Evolutionary conservation across 257 asterid genomes (phyloP).

Genomic region (Gentiana dahurica): DNA sequence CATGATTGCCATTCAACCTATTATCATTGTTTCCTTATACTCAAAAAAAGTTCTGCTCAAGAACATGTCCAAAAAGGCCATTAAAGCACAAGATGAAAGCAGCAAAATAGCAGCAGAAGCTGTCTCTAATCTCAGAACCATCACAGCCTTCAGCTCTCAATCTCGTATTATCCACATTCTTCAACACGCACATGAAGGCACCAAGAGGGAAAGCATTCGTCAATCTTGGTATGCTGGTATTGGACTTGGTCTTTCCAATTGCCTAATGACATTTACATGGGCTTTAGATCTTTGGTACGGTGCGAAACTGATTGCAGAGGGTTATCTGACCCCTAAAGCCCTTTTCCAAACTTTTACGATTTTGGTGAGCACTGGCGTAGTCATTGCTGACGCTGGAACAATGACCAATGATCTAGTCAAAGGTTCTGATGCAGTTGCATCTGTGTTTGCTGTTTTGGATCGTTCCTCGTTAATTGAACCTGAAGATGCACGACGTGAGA

Average conservation of each 20-base stretch:
- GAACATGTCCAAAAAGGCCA: conserved; percentile 65
- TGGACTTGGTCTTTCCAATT: conserved; percentile 76
- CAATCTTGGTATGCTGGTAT: conserved; percentile 92
- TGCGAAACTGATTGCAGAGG: conserved; percentile 57
- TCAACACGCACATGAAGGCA: conserved; percentile 64
- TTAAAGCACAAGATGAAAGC: conserved; percentile 70
- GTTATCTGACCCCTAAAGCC: conserved; percentile 49
- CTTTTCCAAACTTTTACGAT: conserved; percentile 75
- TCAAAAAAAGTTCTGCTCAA: conserved; percentile 56
- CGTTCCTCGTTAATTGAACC: conserved; percentile 72
- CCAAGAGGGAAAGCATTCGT: conserved; percentile 53
- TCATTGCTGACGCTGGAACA: conserved; percentile 80
- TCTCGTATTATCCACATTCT: conserved; percentile 68
- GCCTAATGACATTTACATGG: conserved; percentile 77
- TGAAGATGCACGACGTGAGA: conserved; percentile 43
- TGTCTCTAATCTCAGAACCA: conserved; percentile 74
- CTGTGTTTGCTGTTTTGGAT: conserved; percentile 69
- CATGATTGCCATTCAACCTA: conserved; percentile 76
- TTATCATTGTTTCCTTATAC: conserved; percentile 59
- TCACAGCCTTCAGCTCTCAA: conserved; percentile 76
- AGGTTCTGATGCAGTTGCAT: conserved; percentile 61
- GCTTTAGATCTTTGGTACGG: conserved; percentile 87
- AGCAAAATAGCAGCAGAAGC: conserved; percentile 94
- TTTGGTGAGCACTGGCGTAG: conserved; percentile 89
- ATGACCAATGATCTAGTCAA: conserved; percentile 87